Base-by-base conservation (phyloP, 805 yeast genomes). In the Zygosaccharomyces siamensis region DNA sequence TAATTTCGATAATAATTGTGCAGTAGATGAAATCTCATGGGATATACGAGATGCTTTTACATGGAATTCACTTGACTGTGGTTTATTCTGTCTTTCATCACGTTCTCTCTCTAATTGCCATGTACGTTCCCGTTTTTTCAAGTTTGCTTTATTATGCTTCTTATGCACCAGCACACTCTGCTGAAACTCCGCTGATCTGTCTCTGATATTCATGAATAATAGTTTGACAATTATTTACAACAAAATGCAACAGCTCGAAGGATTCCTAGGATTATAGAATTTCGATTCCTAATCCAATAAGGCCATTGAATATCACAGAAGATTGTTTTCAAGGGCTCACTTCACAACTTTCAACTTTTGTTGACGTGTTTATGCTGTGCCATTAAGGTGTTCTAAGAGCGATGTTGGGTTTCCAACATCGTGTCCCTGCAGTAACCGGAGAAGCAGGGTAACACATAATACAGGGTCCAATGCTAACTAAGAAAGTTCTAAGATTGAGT, bases 151-250 rank as follows among this genome's bases (percentile, higher is more conserved):
- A 58, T 79, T 74, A 47, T 80, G 78, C 58, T 80, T 80, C 62
- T 83, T 82, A 66, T 84, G 83, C 2, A 90, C 80, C 40, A 81
- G 70, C 27, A 92, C 97, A 63, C 96, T 89, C 62, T 89, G 90
- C 57, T 89, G 92, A 72, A 92, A 92, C 74, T 92, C 98, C 53
- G 80, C 75, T 7, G 98, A 92, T 57, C 99, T 76, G 69, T 92
- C 95, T 63, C 86, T 92, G 43, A 74, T 68, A 47, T 68, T 61
- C 60, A 58, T 62, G 53, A 41, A 21, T 45, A 6, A 23, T 4
- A 5, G 39, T 20, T 46, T 44, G 31, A 40, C 28, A 37, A 46
- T 46, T 24, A 23, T 23, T 16, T 18, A 12, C 21, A 11, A 30
- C 8, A 28, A 14, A 30, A 33, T 27, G 21, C 5, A 21, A 41